These are phyloP conservation scores for Saturnispora serradocipensis DNA, from an alignment of 805 yeast genomes.

Conservation along the genomic window DNA sequence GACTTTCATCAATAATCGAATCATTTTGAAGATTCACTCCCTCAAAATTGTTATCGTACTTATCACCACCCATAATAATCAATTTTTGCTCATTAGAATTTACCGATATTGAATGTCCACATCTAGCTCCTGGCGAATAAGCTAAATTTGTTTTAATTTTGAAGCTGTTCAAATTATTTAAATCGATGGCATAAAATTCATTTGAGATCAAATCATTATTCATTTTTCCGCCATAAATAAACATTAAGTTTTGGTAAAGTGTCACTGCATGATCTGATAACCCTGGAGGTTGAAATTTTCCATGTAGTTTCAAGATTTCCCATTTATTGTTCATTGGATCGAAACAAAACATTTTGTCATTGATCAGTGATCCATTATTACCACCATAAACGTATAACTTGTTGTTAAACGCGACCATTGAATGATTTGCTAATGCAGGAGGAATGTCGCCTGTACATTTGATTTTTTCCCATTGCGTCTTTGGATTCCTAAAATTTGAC, in stretches of 20 bases:
- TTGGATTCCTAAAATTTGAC: constrained; percentile 73
- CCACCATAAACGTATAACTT: constrained; percentile 90
- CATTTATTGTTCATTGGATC: constrained; percentile 64
- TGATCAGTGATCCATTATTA: constrained; percentile 55
- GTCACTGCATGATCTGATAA: constrained; percentile 88
- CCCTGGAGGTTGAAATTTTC: constrained; percentile 60
- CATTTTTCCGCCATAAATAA: constrained; percentile 85
- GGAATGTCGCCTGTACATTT: constrained; percentile 41
- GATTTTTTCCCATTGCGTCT: constrained; percentile 75
- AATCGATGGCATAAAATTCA: constrained; percentile 65
- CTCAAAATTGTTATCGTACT: constrained; percentile 45
- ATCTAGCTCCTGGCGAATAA: constrained; percentile 67
- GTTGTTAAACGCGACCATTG: constrained; percentile 73
- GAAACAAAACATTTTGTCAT: constrained; percentile 71
- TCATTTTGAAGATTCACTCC: constrained; percentile 17
- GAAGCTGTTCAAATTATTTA: constrained; percentile 66
- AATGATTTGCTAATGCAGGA: constrained; percentile 85
- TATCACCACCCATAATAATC: constrained; percentile 88
- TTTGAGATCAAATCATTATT: constrained; percentile 58
- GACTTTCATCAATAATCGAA: constrained; percentile 22
- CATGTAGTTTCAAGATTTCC: constrained; percentile 62
- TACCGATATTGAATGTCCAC: constrained; percentile 84
- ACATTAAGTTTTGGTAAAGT: constrained; percentile 66
- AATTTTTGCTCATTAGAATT: constrained; percentile 57
- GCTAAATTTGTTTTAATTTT: constrained; percentile 34